A percentile compares a stretch with the other conserved stretches of the same genome.
phyloP scores from a whole-genome alignment of 176 grass and related monocot species.

The Oropetium thomaeum region DNA sequence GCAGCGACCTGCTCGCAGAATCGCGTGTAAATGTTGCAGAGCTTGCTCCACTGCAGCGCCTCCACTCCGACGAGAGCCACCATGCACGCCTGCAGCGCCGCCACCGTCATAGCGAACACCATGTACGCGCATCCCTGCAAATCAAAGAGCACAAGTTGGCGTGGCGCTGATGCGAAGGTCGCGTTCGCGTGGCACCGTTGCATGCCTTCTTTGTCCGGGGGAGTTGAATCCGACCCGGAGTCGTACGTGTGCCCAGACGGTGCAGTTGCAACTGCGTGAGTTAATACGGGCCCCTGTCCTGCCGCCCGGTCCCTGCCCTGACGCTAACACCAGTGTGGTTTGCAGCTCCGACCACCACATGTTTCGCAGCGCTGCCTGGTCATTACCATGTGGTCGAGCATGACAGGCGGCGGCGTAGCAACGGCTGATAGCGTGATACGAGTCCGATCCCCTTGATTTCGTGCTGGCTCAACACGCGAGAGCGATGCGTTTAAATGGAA shows the following conservation, averaged over 20 bases:
- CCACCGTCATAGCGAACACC: constrained; percentile 20
- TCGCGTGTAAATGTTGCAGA: constrained; percentile 69
- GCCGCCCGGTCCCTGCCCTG: neutral
- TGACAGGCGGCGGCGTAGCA: neutral
- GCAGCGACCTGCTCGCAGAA: constrained; percentile 52
- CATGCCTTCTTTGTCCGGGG: neutral
- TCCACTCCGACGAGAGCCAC: constrained; percentile 15
- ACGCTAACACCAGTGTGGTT: neutral
- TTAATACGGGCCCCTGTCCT: neutral
- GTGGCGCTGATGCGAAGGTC: neutral
- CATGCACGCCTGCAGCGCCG: constrained; percentile 30
- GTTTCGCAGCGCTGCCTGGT: neutral
- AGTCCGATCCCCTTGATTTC: neutral
- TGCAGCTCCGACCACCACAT: neutral
- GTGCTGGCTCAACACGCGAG: neutral
- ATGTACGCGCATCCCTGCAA: constrained; percentile 27
- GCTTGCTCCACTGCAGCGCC: constrained; percentile 49
- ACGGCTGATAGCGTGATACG: neutral
- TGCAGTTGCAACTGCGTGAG: neutral
- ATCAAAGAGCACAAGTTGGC: neutral
- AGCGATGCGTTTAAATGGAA: constrained; percentile 20
- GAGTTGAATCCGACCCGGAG: neutral
- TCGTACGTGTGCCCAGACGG: neutral
- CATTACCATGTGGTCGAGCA: neutral
- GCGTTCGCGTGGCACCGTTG: neutral